phyloP scores from a whole-genome alignment of 495 filamentous ascomycete species.

The Penicillium ochrochloron region DNA sequence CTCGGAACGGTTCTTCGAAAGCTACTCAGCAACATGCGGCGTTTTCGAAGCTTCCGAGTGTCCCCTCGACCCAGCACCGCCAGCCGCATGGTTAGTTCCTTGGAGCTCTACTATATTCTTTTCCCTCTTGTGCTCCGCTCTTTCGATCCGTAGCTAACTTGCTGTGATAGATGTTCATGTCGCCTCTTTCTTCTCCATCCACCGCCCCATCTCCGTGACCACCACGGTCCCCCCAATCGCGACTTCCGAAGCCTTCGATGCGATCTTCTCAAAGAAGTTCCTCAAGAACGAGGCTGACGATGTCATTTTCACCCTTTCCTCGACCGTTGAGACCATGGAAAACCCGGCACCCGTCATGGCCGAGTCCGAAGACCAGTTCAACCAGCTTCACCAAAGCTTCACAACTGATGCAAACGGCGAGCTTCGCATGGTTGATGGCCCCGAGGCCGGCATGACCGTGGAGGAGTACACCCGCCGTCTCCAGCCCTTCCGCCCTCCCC shows the following conservation, averaged over 20 bases:
- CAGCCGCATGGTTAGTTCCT: constrained; percentile 67
- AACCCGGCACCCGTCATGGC: constrained; percentile 53
- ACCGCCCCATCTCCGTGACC: constrained; percentile 90
- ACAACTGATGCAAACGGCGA: constrained; percentile 50
- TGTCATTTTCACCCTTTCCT: constrained; percentile 78
- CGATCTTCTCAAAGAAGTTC: constrained; percentile 68
- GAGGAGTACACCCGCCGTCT: constrained; percentile 63
- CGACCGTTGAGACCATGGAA: constrained; percentile 74
- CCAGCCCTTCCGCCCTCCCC: constrained; percentile 78
- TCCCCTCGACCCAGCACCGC: constrained; percentile 81
- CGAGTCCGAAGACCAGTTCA: constrained; percentile 53
- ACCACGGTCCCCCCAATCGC: constrained; percentile 74
- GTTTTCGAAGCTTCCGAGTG: constrained; percentile 71
- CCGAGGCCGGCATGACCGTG: constrained; percentile 49
- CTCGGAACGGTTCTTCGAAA: constrained; percentile 43
- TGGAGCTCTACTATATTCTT: constrained; percentile 7
- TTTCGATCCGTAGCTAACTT: constrained; percentile 8
- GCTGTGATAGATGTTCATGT: constrained; percentile 73
- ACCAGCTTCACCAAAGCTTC: constrained; percentile 52
- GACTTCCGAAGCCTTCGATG: constrained; percentile 73
- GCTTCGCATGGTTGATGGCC: constrained; percentile 50
- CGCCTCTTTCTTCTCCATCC: constrained; percentile 93
- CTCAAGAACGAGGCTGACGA: constrained; percentile 61
- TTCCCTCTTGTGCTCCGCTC: constrained; percentile 9
- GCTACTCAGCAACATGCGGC: constrained; percentile 45